A percentile compares a stretch with the other conserved stretches of the same genome.
Evolutionary conservation across 768 basidiomycete genomes (phyloP).

Genomic region (Austroboletus eburneus): DNA sequence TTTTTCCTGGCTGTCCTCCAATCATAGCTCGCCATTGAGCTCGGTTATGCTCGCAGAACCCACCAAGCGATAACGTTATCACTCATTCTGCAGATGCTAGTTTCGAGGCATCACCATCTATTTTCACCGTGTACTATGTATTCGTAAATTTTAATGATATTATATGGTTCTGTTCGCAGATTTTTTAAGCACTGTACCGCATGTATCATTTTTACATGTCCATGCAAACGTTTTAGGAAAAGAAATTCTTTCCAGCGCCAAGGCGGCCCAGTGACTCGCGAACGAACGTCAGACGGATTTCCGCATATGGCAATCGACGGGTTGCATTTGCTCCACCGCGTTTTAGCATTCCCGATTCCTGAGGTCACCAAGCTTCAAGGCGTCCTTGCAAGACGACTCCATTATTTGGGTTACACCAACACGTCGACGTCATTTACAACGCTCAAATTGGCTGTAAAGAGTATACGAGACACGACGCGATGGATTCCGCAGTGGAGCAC

Average conservation of each 20-base stretch:
- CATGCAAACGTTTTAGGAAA: too few species aligned
- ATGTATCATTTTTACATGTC: slow-evolving; percentile 1
- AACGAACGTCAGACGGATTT: background rate
- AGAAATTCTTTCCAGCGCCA: too few species aligned
- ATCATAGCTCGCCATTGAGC: too few species aligned
- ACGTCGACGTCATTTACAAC: background rate
- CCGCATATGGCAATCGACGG: slow-evolving; percentile 1
- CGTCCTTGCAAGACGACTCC: background rate
- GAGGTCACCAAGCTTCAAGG: background rate
- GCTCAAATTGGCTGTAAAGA: background rate
- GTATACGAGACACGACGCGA: slow-evolving; percentile 3
- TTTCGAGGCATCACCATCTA: background rate
- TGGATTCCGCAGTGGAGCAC: slow-evolving; percentile 52
- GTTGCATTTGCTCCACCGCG: background rate
- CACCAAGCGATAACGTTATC: too few species aligned
- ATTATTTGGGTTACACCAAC: background rate
- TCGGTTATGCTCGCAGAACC: too few species aligned
- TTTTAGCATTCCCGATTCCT: background rate
- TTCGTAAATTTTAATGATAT: slow-evolving; percentile 3
- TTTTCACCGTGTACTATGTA: background rate
- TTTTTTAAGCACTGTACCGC: slow-evolving; percentile 6
- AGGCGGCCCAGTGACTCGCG: too few species aligned
- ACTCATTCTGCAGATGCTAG: too few species aligned
- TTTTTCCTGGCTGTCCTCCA: too few species aligned
- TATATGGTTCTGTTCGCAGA: background rate